Evolutionary conservation across 495 filamentous ascomycete genomes (phyloP).

Genomic region (Collariella sp.): DNA sequence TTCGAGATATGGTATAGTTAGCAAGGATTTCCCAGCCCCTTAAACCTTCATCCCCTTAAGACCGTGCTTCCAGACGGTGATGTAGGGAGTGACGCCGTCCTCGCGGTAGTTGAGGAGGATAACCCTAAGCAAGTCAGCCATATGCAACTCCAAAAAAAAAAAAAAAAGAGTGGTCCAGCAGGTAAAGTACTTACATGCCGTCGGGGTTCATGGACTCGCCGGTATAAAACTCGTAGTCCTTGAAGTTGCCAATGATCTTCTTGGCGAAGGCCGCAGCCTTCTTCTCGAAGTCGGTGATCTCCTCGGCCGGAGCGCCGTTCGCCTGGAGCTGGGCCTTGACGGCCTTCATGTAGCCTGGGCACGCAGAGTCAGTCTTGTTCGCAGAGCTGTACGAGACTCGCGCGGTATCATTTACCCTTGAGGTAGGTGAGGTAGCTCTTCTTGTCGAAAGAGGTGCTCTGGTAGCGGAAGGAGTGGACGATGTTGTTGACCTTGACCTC

Average conservation of each 20-base stretch:
- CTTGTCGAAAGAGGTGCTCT: conserved; percentile 72
- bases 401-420: conserved; percentile 56
- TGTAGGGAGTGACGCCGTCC: conserved; percentile 83
- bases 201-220: conserved; percentile 86
- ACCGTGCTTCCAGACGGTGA: conserved; percentile 94
- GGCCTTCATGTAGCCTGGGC: conserved; percentile 78
- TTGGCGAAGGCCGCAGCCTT: conserved; percentile 60
- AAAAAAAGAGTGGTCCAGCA: neutral
- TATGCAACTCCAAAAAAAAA: neutral
- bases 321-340: conserved; percentile 62
- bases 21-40: conserved; percentile 12
- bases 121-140: conserved; percentile 51
- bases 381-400: neutral
- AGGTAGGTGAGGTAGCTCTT: conserved; percentile 69
- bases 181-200: conserved; percentile 59
- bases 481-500: conserved; percentile 83
- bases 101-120: conserved; percentile 95
- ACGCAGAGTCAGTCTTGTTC: neutral
- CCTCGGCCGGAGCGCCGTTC: conserved; percentile 49
- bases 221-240: conserved; percentile 90
- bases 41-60: conserved; percentile 88
- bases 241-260: conserved; percentile 79
- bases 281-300: conserved; percentile 68
- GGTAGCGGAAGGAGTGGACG: conserved; percentile 83
- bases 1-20: neutral